These are phyloP conservation scores for Paraglomus brasilianum DNA, from an alignment of 192 early-diverging fungal genomes.

Conservation along the genomic window DNA sequence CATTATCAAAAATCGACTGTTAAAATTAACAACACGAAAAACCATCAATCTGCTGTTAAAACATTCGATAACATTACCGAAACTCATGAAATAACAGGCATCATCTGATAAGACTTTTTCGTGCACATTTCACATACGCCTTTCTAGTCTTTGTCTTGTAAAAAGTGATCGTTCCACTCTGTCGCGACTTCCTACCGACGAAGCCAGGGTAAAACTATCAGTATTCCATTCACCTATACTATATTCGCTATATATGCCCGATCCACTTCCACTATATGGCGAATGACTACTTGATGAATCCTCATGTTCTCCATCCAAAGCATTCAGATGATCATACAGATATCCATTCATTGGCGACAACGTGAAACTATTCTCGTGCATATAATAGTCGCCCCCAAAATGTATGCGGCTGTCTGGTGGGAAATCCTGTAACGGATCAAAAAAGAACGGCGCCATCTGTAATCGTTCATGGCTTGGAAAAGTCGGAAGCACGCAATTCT, in stretches of 20 bases:
- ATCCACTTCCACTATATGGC: neutral
- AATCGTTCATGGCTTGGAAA: slow-evolving; percentile 31
- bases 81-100: too few species aligned
- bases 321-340: slow-evolving; percentile 3
- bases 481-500: slow-evolving; percentile 22
- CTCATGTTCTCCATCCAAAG: neutral
- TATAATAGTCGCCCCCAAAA: neutral
- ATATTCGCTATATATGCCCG: neutral
- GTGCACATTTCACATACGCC: too few species aligned
- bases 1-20: too few species aligned
- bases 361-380: neutral
- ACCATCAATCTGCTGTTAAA: too few species aligned
- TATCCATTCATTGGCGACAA: neutral
- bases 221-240: neutral
- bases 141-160: neutral
- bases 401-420: slow-evolving; percentile 20
- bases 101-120: too few species aligned
- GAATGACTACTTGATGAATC: neutral
- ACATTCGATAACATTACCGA: too few species aligned
- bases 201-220: neutral
- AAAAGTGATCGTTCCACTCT: neutral
- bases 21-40: too few species aligned
- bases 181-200: neutral
- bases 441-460: slow-evolving; percentile 36
- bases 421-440: slow-evolving; percentile 38